Evolutionary conservation across 495 filamentous ascomycete species (phyloP).

Genomic region (Tricharina praecox): DNA sequence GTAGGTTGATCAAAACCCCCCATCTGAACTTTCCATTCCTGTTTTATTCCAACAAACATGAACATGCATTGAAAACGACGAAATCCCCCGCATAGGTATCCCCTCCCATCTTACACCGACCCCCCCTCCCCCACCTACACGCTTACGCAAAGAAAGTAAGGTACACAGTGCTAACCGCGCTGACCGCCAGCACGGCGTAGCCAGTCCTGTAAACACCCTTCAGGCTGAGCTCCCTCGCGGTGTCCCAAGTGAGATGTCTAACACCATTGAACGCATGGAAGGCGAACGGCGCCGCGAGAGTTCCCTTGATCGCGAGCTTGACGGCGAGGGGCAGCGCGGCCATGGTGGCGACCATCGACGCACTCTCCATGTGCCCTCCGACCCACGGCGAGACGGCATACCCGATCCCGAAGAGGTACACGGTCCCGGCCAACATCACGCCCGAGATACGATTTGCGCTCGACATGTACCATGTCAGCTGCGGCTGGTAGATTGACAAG

Average conservation of each 20-base stretch:
- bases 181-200: constrained; percentile 55
- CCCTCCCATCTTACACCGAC: too few species aligned
- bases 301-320: constrained; percentile 57
- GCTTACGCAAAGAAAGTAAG: constrained; percentile 15
- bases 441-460: constrained; percentile 70
- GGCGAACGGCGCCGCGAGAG: constrained; percentile 63
- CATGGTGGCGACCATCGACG: constrained; percentile 60
- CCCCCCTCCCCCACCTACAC: too few species aligned
- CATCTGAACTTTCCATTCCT: too few species aligned
- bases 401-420: constrained; percentile 69
- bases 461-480: constrained; percentile 69
- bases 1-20: too few species aligned
- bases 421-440: constrained; percentile 45
- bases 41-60: too few species aligned
- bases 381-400: constrained; percentile 69
- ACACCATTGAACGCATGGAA: constrained; percentile 77
- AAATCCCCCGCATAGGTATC: too few species aligned
- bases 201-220: constrained; percentile 55
- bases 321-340: constrained; percentile 49
- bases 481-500: constrained; percentile 70
- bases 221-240: constrained; percentile 50
- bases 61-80: too few species aligned
- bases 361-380: constrained; percentile 73
- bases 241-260: constrained; percentile 82
- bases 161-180: constrained; percentile 40